Evolutionary conservation across 2,329 filamentous ascomycete species (phyloP), one percentile per base, ranked within the genome.

Genomic region (Ophiosphaerella herpotricha): DNA sequence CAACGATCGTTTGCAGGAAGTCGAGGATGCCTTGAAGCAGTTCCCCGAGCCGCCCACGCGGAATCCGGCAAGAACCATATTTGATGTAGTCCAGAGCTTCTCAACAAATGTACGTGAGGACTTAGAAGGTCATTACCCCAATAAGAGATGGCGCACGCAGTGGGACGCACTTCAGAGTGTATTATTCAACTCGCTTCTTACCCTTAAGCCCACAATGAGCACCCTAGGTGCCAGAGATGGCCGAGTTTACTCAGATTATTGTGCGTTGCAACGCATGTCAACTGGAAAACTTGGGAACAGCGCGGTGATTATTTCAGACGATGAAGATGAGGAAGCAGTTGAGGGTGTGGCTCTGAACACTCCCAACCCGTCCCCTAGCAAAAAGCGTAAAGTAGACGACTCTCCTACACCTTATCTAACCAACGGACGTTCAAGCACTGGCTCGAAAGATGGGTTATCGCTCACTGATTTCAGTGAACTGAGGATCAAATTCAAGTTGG

Each of bases 61-160:
- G 0, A 89, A 91, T 37, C 82, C 91, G 0, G 81, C 85, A n/a
- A 76, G 85, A 0, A 83, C 85, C 8, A 80, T 95, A 0, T 80
- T 80, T 16, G 80, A 80, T 2, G 82, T 84, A 9, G 67, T 93
- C 77, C 11, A 75, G 74, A 0, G 35, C 11, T 86, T 93, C 52
- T 80, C 82, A 0, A 73, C 77, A 0, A 65, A 76, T 0, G 77
- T 90, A 1, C 76, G 80, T 4, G 73, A 75, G 0, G 75, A 85
- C 1, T 72, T 89, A 5, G 76, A 80, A 16, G 79, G 84, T 7
- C 78, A 80, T 0, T 66, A 66, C 1, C 62, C 68, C 0, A 51
- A 66, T 3, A 75, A 75, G n/a, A 51, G 66, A 0, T 75, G 83
- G 48, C 71, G 74, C 7, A 76, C 73, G 11, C 50, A 61, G 0